A percentile compares a stretch with the other conserved stretches of the same genome.
Conservation (phyloP, 2,329 filamentous ascomycete genomes). For the Colletotrichum aenigma region DNA sequence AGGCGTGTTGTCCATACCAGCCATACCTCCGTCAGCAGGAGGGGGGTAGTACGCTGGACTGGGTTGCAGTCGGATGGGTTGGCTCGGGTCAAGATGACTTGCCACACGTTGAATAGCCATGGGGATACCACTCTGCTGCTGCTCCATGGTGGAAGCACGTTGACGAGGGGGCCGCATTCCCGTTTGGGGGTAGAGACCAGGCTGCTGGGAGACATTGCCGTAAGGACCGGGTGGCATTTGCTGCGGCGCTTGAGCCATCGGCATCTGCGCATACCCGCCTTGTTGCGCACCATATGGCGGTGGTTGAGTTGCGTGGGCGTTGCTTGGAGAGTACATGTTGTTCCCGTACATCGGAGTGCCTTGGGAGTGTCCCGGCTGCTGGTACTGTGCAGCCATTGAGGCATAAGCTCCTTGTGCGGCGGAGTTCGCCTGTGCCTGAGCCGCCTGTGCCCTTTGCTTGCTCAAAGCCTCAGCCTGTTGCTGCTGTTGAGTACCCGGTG, state of each 20-base stretch:
- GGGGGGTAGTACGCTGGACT: conserved; percentile 98
- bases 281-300: conserved; percentile 80
- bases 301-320: conserved; percentile 63
- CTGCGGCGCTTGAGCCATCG: conserved; percentile 68
- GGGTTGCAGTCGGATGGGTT: conserved; percentile 91
- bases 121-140: conserved; percentile 90
- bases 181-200: conserved; percentile 67
- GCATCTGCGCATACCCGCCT: conserved; percentile 74
- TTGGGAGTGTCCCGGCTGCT: conserved; percentile 49
- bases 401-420: conserved; percentile 68
- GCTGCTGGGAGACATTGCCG: conserved; percentile 56
- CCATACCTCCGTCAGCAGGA: conserved; percentile 76
- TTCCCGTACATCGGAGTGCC: conserved; percentile 78
- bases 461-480: conserved; percentile 93
- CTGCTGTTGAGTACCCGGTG: conserved; percentile 93
- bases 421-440: conserved; percentile 72
- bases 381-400: conserved; percentile 52
- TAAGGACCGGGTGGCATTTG: conserved; percentile 73
- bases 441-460: conserved; percentile 83
- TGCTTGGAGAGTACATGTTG: conserved; percentile 76
- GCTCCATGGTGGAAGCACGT: conserved; percentile 94
- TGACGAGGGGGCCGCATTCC: conserved; percentile 76
- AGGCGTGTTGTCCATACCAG: conserved; percentile 63
- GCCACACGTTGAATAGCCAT: conserved; percentile 92
- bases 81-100: conserved; percentile 92